These are phyloP conservation scores for Metrosideros polymorpha DNA, from an alignment of 441 rosid genomes.

Conservation along the genomic window DNA sequence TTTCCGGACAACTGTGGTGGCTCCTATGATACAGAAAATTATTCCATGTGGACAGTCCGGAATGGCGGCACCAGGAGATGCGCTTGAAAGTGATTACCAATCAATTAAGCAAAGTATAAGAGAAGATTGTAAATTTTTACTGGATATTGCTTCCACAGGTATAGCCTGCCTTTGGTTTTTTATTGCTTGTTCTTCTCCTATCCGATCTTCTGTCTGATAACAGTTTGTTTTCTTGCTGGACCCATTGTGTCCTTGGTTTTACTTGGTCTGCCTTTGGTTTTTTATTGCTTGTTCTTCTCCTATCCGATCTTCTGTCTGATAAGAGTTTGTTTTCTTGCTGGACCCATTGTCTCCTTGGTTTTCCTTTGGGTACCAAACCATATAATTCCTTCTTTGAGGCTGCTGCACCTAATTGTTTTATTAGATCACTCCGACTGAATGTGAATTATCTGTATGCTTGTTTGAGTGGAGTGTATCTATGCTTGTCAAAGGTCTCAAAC, in stretches of 20 bases:
- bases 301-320: not conserved
- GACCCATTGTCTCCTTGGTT: not conserved
- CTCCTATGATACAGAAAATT: conserved; percentile 61
- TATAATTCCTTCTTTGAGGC: not conserved
- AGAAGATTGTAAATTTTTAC: conserved; percentile 71
- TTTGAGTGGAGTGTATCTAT: not conserved
- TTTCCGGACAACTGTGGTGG: conserved; percentile 65
- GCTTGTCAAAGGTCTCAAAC: not conserved
- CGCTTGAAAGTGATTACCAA: conserved; percentile 69
- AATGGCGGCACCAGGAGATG: conserved; percentile 44
- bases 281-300: too few relatives aligned
- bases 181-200: not conserved
- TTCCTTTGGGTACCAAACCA: not conserved
- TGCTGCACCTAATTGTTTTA: not conserved
- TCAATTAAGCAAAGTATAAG: conserved; percentile 55
- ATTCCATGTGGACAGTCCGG: conserved; percentile 46
- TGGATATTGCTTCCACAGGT: conserved; percentile 85
- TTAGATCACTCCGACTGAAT: not conserved
- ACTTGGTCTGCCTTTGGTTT: too few relatives aligned
- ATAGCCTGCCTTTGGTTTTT: not conserved
- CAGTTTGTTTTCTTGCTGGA: not conserved
- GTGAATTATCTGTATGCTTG: not conserved
- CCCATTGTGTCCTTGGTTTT: not conserved
- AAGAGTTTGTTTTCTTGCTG: not conserved
- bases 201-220: not conserved